Evolutionary conservation across 1,284 basidiomycete genomes (phyloP).

Genomic region (Neolentinus lepideus): DNA sequence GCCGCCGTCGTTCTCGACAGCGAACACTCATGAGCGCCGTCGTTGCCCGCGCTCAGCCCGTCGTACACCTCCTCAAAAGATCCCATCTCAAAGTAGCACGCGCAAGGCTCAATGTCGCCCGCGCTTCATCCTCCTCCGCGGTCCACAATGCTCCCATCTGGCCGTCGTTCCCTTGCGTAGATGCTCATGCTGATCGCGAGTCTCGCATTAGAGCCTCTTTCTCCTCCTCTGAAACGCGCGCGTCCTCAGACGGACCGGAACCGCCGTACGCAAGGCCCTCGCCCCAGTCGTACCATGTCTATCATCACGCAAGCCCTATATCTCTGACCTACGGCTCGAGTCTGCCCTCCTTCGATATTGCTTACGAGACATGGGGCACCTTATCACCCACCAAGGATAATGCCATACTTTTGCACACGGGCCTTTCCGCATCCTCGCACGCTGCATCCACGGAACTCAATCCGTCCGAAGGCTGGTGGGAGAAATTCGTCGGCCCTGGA

Average conservation of each 20-base stretch:
- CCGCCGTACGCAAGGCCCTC: conserved; percentile 71
- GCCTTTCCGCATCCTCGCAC: conserved; percentile 92
- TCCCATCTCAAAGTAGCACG: background rate
- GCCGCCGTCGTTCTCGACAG: background rate
- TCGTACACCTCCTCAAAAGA: background rate
- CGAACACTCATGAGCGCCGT: background rate
- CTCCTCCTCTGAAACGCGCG: conserved; percentile 12
- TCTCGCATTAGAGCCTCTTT: conserved; percentile 34
- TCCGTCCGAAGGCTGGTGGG: conserved; percentile 93
- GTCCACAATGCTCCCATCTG: conserved; percentile 1
- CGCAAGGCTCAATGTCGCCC: background rate
- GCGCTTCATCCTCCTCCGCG: background rate
- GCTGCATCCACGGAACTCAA: conserved; percentile 82
- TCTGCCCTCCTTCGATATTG: conserved; percentile 78
- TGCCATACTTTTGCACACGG: conserved; percentile 95
- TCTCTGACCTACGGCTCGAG: conserved; percentile 68
- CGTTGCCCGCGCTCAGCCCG: background rate
- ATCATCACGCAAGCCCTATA: conserved; percentile 56
- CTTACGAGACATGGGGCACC: conserved; percentile 97
- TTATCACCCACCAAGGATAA: conserved; percentile 79
- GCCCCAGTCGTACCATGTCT: conserved; percentile 61
- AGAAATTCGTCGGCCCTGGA: conserved; percentile 95
- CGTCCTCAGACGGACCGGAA: conserved; percentile 50
- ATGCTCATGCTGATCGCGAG: conserved; percentile 63
- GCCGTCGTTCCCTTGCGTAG: conserved; percentile 69